These are phyloP conservation scores for Ustilago nuda DNA, from an alignment of 1,284 basidiomycete species.

Conservation along the genomic window DNA sequence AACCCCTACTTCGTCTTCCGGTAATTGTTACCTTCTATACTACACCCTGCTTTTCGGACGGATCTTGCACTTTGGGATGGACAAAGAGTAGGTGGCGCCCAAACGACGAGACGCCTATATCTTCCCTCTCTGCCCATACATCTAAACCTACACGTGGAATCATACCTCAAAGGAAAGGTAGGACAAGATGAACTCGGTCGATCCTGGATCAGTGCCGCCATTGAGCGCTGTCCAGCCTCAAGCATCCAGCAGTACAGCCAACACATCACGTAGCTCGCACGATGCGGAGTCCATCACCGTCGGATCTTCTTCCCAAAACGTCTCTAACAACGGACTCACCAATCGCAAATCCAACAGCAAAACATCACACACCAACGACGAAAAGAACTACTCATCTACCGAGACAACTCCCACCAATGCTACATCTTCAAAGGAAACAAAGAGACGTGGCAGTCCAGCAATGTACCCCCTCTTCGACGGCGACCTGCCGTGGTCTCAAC, in stretches of 20 bases:
- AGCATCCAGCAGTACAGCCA: constrained; percentile 8
- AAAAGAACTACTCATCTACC: not conserved
- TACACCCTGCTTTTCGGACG: no score
- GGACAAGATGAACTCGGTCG: constrained; percentile 37
- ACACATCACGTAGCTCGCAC: constrained; percentile 27
- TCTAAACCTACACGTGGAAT: no score
- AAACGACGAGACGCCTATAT: no score
- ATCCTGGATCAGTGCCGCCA: constrained; percentile 38
- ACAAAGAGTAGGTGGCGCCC: no score
- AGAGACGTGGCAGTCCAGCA: constrained; percentile 7
- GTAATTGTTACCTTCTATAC: no score
- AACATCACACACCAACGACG: constrained; percentile 2
- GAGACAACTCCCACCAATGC: not conserved
- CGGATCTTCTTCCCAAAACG: constrained; percentile 23
- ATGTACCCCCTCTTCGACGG: constrained; percentile 44
- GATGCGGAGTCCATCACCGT: constrained; percentile 24
- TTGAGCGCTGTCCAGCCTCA: constrained; percentile 22
- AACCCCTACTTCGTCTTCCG: no score
- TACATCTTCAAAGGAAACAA: not conserved
- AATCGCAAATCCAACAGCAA: constrained; percentile 16
- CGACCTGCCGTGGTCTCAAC: constrained; percentile 65
- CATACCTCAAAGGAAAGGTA: no score
- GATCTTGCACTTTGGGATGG: no score
- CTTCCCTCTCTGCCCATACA: no score
- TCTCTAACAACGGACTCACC: constrained; percentile 19